Base-by-base conservation (phyloP, 306 rosid genomes). In the Erythrophleum fordii region DNA sequence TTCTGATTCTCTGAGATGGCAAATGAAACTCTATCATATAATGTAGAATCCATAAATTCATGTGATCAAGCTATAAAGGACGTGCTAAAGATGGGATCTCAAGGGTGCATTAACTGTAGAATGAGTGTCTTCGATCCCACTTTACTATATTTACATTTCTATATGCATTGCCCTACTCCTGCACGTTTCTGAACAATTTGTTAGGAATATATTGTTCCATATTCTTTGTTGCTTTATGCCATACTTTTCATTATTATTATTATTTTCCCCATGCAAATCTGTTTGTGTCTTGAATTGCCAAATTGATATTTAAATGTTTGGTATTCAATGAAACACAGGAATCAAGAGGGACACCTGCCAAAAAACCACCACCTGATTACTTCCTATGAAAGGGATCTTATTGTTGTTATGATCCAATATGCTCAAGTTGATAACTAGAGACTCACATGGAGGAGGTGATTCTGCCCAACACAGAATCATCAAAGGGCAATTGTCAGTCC, bases 361-460 rank as follows among this genome's bases (percentile, higher is more conserved):
- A 92, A 84, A 96, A 86, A 81, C 98, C 99, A n/a, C 92, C 98
- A 9, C 99, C 99, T 2, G 99, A 96, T 82, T 96, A 93, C 91
- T 96, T 96, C 84, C 84, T 96, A 44, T 96, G 85, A 93, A 53
- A 56, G 11, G 39, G 72, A 25, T 62, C 69, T 42, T 74, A 11
- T 56, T 76, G 74, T 61, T 72, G 72, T 31, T 44, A 28, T 60
- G 52, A 70, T 88, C 76, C 39, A 59, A 37, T 25, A 58, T 79
- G 86, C 81, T 86, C 62, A 67, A 84, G 84, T 78, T 76, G 87
- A 77, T 87, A 76, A 78, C 79, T 46, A 55, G 82, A 84, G 77
- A 16, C 78, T 80, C 60, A 58, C 83, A 56, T 77, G 83, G 65
- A 48, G 85, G 73, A 74, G 80, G 75, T 49, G 31, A 67, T 83